A percentile compares a stretch with the other conserved stretches of the same genome.
Conservation (phyloP, 768 basidiomycete species). For the Mycena amicta region DNA sequence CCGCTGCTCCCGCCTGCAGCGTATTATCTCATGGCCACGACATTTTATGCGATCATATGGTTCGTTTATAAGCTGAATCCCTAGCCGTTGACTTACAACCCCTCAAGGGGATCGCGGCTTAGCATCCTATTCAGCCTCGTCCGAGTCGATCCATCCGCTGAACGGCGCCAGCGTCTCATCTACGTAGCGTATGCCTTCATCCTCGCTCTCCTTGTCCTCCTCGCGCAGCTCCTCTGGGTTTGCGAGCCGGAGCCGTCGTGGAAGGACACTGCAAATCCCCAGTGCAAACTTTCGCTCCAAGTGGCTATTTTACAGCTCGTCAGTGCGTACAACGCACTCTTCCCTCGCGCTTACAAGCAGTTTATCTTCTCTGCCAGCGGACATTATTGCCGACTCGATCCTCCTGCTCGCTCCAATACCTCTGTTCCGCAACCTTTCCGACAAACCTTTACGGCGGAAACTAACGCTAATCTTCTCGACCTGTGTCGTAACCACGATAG, state of each 20-base stretch:
- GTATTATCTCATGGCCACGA: constrained; percentile 38
- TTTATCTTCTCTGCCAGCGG: constrained; percentile 37
- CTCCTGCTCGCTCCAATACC: constrained; percentile 49
- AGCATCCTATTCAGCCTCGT: constrained; percentile 58
- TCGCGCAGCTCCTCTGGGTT: constrained; percentile 48
- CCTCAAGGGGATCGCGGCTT: constrained; percentile 47
- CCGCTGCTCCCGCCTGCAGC: constrained; percentile 9
- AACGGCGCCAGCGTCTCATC: constrained; percentile 27
- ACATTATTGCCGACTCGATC: constrained; percentile 46
- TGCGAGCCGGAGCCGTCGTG: constrained; percentile 43
- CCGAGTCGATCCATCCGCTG: constrained; percentile 46
- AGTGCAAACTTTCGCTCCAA: constrained; percentile 46
- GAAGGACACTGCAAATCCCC: constrained; percentile 38
- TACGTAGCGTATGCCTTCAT: constrained; percentile 35
- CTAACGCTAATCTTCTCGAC: constrained; percentile 57
- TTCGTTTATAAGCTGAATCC: constrained; percentile 14
- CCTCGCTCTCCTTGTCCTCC: constrained; percentile 36
- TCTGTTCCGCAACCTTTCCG: constrained; percentile 45
- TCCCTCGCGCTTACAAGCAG: neutral
- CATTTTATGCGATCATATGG: constrained; percentile 46
- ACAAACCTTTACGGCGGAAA: constrained; percentile 40
- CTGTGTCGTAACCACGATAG: constrained; percentile 51
- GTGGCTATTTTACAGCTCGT: constrained; percentile 56
- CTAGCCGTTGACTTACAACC: neutral
- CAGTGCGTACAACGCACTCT: constrained; percentile 38